Base-by-base conservation (phyloP, 2,329 filamentous ascomycete genomes). In the Fusarium torreyae region DNA sequence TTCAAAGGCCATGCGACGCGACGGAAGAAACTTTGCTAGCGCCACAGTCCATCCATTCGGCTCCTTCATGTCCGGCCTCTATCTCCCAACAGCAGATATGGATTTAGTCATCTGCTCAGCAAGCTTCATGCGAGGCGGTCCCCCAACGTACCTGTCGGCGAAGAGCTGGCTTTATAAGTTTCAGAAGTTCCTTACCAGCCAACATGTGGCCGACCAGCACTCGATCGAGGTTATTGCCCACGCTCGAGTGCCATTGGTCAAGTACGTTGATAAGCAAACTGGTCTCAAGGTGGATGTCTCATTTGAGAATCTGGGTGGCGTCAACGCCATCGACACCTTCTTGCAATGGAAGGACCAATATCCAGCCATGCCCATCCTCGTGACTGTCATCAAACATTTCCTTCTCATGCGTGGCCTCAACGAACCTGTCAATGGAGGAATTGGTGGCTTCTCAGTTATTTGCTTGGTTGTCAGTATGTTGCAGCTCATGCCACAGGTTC, bases 361-460 rank as follows among this genome's bases (percentile, higher is more conserved):
- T 69, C 94, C 95, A 1, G 89, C 90, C 10, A 94, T 98, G 93
- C 92, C 94, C 0, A 88, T 93, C 40, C 83, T 99, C 24, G 93
- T 97, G 38, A 91, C 94, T 1, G 78, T 98, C 26, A 87, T 99
- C 80, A 99, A 99, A 82, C 96, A 99, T 71, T 94, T 97, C 63
- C 83, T 99, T 26, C 85, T 92, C 38, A 97, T 99, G 89, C 89
- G 94, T 65, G 93, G 91, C 1, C 84, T 98, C 53, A 98, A 98
- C 72, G 96, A 99, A 79, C 94, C 97, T 6, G 92, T 93, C 40
- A 93, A 90, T 64, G 96, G 96, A 57, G 96, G 96, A 4, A 89
- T 99, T 53, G 96, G 96, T 55, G 96, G 96, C 4, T 98, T 98
- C 77, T 93, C 94, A 2, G 92, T 97, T 68, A 98, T 95, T 57